These are phyloP conservation scores for Talaromyces sp. DNA, from an alignment of 2,329 filamentous ascomycete genomes.

Conservation along the genomic window DNA sequence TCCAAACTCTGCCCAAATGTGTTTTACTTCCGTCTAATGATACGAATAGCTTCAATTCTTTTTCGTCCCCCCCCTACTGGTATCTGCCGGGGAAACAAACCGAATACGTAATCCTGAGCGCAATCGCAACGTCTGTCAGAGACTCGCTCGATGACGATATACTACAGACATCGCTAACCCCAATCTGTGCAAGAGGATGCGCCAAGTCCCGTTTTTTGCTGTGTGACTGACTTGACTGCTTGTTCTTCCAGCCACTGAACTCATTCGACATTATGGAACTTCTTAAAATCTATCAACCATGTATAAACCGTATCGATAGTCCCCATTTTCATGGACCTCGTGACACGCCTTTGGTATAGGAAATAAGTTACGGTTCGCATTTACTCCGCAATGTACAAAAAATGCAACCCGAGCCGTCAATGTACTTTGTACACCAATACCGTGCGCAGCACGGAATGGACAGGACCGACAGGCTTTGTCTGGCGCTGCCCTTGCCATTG, in stretches of 20 bases:
- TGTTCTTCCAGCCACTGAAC: constrained; percentile 5
- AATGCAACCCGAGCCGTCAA: background rate
- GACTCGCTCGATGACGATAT: background rate
- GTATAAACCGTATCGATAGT: background rate
- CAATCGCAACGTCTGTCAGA: background rate
- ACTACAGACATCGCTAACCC: background rate
- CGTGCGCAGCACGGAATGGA: background rate
- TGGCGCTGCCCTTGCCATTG: background rate
- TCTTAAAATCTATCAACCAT: background rate
- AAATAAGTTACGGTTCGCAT: background rate
- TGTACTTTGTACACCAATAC: background rate
- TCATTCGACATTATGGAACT: background rate
- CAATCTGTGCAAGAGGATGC: background rate
- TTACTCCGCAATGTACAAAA: background rate
- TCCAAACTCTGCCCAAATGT: background rate
- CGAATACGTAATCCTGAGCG: background rate
- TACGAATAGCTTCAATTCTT: constrained; percentile 5
- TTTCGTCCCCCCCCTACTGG: background rate
- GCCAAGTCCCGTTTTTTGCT: background rate
- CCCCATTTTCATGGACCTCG: background rate
- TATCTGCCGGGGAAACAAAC: background rate
- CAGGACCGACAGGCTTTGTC: background rate
- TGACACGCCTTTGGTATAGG: background rate
- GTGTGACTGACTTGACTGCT: background rate
- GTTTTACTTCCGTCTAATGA: background rate